Evolutionary conservation across 345 rosid species (phyloP), one percentile per base, ranked within the genome.

Genomic region (Salix arbutifolia): DNA sequence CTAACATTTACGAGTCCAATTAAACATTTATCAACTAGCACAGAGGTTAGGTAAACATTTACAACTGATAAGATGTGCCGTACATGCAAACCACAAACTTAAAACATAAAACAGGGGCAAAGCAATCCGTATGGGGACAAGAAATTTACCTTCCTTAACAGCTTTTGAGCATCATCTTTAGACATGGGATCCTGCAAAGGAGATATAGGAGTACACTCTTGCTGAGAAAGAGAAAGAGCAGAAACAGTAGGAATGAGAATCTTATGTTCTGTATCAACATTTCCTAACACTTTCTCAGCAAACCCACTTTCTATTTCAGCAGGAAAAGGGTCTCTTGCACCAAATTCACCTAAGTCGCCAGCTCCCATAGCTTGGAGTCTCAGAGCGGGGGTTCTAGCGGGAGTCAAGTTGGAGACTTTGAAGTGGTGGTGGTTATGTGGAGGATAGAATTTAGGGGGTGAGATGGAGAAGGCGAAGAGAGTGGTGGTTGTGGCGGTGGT

Each of bases 271-370:
- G 94, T 91, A 83, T 86, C 77, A 73, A 72, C 78, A 56, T 78
- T 71, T 0, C 98, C 98, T 76, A 90, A 71, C 52, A 96, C 98
- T 84, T 86, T 96, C 14, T 93, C 99, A 4, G 72, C 99, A 85
- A 93, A 96, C 3, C 79, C 76, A 58, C 98, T 96, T 44, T 88
- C 99, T 66, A 96, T 6, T 82, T 96, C 99, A 53, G 82, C 91
- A 33, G 97, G 91, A 65, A 87, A 90, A 10, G 94, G 94, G 84
- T 90, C 94, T 56, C 94, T 82, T 11, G 88, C 91, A 23, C 97
- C 94, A 71, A 92, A 92, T 75, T 90, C 97, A 17, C 92, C 94
- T 77, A 83, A 23, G 72, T 89, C 92, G 46, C 23, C 1, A 4
- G 78, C 87, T 72, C 35, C 4, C 75, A 37, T 0, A 8, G 86